These are phyloP conservation scores for Xylaria scruposa DNA, from an alignment of 495 filamentous ascomycete species.

Conservation along the genomic window DNA sequence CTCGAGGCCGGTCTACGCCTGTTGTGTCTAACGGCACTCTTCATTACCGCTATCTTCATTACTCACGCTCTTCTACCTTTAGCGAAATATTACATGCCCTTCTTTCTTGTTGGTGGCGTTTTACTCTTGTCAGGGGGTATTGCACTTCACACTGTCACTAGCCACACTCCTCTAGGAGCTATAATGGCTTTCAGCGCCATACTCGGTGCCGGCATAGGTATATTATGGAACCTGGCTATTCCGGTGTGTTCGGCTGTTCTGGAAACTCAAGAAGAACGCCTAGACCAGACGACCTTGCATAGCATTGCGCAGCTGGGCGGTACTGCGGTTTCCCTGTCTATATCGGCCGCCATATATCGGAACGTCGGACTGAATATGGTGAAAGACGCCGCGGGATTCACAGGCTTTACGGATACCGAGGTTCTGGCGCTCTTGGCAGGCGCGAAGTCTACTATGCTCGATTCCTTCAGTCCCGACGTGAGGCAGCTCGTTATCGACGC, in stretches of 20 bases:
- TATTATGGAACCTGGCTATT: conserved; percentile 54
- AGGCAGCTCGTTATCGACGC: conserved; percentile 46
- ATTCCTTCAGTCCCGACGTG: conserved; percentile 26
- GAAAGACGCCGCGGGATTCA: conserved; percentile 40
- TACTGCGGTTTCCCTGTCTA: conserved; percentile 58
- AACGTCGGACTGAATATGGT: conserved; percentile 49
- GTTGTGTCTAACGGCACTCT: conserved; percentile 58
- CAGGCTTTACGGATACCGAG: conserved; percentile 29
- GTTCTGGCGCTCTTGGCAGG: conserved; percentile 57
- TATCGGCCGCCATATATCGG: conserved; percentile 62
- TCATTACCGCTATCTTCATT: conserved; percentile 49
- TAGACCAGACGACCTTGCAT: conserved; percentile 60
- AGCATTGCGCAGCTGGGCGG: conserved; percentile 59
- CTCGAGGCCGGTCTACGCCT: conserved; percentile 50
- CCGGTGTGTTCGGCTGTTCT: conserved; percentile 60
- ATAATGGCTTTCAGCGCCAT: conserved; percentile 62
- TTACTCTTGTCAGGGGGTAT: conserved; percentile 57
- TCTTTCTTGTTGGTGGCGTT: conserved; percentile 59
- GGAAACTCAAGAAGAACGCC: conserved; percentile 44
- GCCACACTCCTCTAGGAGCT: conserved; percentile 36
- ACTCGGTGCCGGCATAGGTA: conserved; percentile 56
- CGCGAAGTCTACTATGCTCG: conserved; percentile 41
- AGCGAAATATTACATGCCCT: conserved; percentile 62
- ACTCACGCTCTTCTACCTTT: conserved; percentile 58
- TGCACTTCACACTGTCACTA: conserved; percentile 55